Evolutionary conservation across 2,329 filamentous ascomycete genomes (phyloP), one percentile per base, ranked within the genome.

Genomic region (Hymenotorrendiella dingleyae): DNA sequence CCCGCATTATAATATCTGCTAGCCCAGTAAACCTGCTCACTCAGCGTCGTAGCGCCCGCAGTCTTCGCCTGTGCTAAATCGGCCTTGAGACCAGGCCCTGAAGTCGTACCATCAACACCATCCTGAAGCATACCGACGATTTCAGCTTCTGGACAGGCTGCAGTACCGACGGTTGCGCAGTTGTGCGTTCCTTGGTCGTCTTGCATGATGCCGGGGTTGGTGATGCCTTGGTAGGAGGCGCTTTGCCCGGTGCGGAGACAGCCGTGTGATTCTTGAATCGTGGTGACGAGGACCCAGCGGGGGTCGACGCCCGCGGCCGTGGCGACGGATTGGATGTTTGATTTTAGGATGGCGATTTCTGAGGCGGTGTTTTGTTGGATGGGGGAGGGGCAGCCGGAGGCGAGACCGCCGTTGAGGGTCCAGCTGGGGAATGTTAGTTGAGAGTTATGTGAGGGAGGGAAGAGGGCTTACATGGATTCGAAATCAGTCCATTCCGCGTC

Each of bases 251-350:
- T 46, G n/a, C 44, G 42, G 10, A 54, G 53, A 17, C 54, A 47
- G 28, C 59, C 58, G 38, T 54, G 54, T 8, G 56, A 56, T 36
- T 62, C 60, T 46, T 62, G 59, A 46, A 60, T 53, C 11, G 61
- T 56, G 16, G 56, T 45, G 11, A 57, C 59, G 7, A 62, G 53
- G 27, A 61, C 56, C 45, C 59, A 58, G 5, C 57, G 52, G 24
- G 51, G 49, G 45, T 62, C 57, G 16, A 62, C 50, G 6, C 16
- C 17, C 7, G 36, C 30, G 8, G 12, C 8, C 5, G 16, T 27
- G 14, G 40, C 8, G 2, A 23, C 44, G 24, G 29, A 32, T 7
- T 34, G 2, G 35, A 47, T 47, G 11, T 20, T 40, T 17, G 22
- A n/a, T 4, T 38, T n/a, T 29, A 47, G 36, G 22, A 16, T 16